Percentiles rank a stretch among this genome's conserved stretches.
Conservation (phyloP, 257 asterid genomes). For the Ehretia macrophylla region DNA sequence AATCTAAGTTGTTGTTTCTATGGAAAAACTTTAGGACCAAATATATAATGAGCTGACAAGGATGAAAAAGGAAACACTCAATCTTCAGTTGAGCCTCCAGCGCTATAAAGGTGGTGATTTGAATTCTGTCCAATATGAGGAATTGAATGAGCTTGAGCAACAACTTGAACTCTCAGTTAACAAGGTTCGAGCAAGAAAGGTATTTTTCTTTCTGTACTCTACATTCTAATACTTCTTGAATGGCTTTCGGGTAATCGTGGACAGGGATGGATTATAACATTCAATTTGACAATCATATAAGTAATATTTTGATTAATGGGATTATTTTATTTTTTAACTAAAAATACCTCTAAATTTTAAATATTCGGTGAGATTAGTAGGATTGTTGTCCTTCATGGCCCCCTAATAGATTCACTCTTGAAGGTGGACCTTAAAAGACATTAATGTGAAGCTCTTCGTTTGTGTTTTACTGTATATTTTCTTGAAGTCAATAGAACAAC, state of each 20-base stretch:
- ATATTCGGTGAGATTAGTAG: too few relatives aligned
- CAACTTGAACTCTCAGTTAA: conserved; percentile 50
- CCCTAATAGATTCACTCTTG: too few relatives aligned
- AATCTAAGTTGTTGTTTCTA: neutral
- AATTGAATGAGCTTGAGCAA: conserved; percentile 50
- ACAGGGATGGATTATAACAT: too few relatives aligned
- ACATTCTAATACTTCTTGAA: too few relatives aligned
- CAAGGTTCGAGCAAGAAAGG: conserved; percentile 77
- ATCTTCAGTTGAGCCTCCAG: conserved; percentile 67
- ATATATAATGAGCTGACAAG: conserved; percentile 35
- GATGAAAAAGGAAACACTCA: conserved; percentile 54
- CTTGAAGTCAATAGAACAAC: neutral
- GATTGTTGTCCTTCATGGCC: too few relatives aligned
- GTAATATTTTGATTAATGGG: too few relatives aligned
- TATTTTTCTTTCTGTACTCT: conserved; percentile 8
- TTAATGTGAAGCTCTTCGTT: too few relatives aligned
- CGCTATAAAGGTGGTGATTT: conserved; percentile 68
- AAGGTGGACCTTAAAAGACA: too few relatives aligned
- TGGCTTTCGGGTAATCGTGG: too few relatives aligned
- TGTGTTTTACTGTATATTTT: neutral
- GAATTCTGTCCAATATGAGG: conserved; percentile 48
- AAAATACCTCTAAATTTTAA: too few relatives aligned
- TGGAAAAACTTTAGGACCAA: conserved; percentile 36
- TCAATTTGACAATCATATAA: too few relatives aligned
- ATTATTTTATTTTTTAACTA: too few relatives aligned